These are phyloP conservation scores for Trichomonas gallinae DNA, from an alignment of 208 protist species.

Conservation along the genomic window DNA sequence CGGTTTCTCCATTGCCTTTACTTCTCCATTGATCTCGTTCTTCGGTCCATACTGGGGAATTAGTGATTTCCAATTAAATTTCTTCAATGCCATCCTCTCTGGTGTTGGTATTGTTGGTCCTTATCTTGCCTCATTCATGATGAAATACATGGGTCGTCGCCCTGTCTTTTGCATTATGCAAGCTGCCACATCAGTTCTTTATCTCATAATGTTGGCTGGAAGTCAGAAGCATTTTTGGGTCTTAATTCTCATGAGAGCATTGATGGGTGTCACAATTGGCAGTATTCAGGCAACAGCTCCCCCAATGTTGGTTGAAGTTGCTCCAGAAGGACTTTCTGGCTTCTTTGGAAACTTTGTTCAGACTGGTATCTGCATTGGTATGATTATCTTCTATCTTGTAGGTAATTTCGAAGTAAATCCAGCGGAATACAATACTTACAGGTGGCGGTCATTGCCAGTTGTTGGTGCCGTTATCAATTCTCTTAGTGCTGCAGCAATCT, in stretches of 20 bases:
- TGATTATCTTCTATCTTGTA: background rate
- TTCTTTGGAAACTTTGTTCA: background rate
- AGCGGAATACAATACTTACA: too few species aligned
- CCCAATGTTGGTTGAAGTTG: background rate
- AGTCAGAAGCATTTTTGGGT: too few species aligned
- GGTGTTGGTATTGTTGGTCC: too few species aligned
- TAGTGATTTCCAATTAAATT: background rate
- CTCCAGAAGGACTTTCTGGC: background rate
- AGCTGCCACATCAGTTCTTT: too few species aligned
- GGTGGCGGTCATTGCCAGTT: too few species aligned
- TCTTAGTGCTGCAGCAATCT: too few species aligned
- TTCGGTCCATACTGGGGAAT: background rate
- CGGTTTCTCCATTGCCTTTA: background rate
- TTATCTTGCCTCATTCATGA: too few species aligned
- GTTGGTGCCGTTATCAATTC: too few species aligned
- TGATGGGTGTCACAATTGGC: background rate
- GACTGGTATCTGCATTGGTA: background rate
- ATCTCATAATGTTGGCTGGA: too few species aligned
- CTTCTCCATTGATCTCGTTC: background rate
- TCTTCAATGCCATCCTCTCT: background rate
- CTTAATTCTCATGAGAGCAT: background rate
- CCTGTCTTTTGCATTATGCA: too few species aligned
- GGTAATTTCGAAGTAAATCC: too few species aligned
- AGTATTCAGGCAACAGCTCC: background rate
- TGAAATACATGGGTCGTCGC: too few species aligned